Evolutionary conservation across 106 monocot genomes (phyloP).

Genomic region (Narthecium ossifragum): DNA sequence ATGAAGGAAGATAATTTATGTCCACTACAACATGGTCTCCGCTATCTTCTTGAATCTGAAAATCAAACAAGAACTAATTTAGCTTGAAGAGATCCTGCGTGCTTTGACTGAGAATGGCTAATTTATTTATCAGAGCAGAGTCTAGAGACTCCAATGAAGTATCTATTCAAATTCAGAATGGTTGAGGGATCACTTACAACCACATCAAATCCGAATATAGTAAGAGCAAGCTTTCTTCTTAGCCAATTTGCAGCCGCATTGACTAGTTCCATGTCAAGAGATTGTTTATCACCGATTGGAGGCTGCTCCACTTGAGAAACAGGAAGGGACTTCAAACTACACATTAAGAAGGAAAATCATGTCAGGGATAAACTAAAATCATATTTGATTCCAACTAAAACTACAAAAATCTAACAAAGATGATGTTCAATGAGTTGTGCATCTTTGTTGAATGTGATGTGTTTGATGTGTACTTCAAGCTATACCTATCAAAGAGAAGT

Average conservation of each 20-base stretch:
- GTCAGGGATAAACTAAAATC: too few species aligned
- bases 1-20: constrained; percentile 91
- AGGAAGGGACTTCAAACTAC: constrained; percentile 93
- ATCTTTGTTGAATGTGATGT: background rate
- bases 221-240: constrained; percentile 51
- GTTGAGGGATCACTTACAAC: constrained; percentile 56
- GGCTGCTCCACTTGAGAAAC: constrained; percentile 31
- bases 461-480: too few species aligned
- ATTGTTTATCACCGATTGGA: constrained; percentile 1
- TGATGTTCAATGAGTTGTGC: background rate
- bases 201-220: constrained; percentile 98
- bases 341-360: background rate
- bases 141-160: too few species aligned
- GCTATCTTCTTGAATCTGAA: constrained; percentile 80
- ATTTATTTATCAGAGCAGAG: too few species aligned
- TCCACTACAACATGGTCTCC: constrained; percentile 94
- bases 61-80: constrained; percentile 7
- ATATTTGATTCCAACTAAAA: too few species aligned
- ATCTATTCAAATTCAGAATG: too few species aligned
- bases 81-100: too few species aligned
- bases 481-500: constrained; percentile 84
- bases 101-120: too few species aligned
- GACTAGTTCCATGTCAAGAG: constrained; percentile 55
- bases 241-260: constrained; percentile 63
- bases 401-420: too few species aligned